A percentile compares a stretch with the other conserved stretches of the same genome.
These are phyloP conservation scores for Umbelopsis sp. DNA, from an alignment of 192 early-diverging fungal species.

Conservation along the genomic window DNA sequence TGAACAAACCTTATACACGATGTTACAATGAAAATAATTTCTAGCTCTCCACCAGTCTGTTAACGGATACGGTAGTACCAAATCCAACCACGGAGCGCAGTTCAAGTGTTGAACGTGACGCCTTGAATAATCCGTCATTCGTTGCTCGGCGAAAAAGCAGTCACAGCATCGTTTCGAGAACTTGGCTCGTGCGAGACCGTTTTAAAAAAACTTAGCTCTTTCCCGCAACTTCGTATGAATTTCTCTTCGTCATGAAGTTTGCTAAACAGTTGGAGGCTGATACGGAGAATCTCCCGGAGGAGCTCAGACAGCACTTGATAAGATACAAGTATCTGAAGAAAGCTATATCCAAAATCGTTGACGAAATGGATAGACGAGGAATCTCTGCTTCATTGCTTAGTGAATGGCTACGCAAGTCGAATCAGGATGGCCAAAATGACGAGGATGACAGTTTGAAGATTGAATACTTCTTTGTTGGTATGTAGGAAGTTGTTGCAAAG, in stretches of 20 bases:
- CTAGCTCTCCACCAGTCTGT: too few relatives aligned
- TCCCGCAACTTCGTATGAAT: neutral
- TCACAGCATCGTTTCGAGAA: too few relatives aligned
- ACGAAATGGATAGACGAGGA: slow-evolving; percentile 62
- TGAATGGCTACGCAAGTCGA: slow-evolving; percentile 25
- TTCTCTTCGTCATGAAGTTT: slow-evolving; percentile 66
- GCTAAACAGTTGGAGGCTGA: slow-evolving; percentile 68
- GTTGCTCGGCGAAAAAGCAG: too few relatives aligned
- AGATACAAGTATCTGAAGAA: slow-evolving; percentile 79
- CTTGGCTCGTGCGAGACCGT: too few relatives aligned
- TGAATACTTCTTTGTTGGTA: slow-evolving; percentile 37
- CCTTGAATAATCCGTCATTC: too few relatives aligned
- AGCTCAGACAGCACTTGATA: slow-evolving; percentile 75
- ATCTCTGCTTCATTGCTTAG: slow-evolving; percentile 37
- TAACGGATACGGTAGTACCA: too few relatives aligned
- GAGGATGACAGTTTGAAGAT: slow-evolving; percentile 22
- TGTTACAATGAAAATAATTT: too few relatives aligned
- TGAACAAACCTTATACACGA: too few relatives aligned
- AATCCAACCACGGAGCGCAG: too few relatives aligned
- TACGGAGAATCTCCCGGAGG: slow-evolving; percentile 67
- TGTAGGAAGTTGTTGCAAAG: neutral
- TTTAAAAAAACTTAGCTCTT: neutral
- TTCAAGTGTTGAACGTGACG: too few relatives aligned
- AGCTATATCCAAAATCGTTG: slow-evolving; percentile 68
- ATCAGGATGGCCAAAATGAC: neutral